Evolutionary conservation across 257 asterid genomes (phyloP).

Genomic region (Asclepias syriaca): DNA sequence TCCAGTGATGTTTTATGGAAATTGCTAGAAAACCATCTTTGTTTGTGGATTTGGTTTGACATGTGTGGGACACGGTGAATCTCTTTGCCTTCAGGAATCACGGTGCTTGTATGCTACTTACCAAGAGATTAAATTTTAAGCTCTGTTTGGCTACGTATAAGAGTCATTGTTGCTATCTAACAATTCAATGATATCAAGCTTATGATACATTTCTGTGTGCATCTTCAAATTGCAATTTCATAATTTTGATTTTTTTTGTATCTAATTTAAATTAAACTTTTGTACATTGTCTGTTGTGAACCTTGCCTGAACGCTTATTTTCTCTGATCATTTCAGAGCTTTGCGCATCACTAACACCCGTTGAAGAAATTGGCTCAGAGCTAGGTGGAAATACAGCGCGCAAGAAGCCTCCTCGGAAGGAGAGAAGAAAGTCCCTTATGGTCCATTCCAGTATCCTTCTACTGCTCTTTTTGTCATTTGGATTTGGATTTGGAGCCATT

Average conservation of each 20-base stretch:
- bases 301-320: not conserved
- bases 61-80: not conserved
- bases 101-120: not conserved
- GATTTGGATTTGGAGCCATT: not conserved
- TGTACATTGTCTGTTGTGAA: not conserved
- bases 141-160: not conserved
- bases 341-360: conserved; percentile 45
- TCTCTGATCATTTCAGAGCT: conserved; percentile 52
- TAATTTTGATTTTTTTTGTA: not conserved
- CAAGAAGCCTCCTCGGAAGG: conserved; percentile 73
- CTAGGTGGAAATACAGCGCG: conserved; percentile 38
- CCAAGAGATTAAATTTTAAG: not conserved
- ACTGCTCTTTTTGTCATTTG: conserved; percentile 1
- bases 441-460: conserved; percentile 70
- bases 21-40: not conserved
- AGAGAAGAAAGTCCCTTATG: conserved; percentile 50
- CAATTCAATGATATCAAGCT: not conserved
- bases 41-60: not conserved
- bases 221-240: not conserved
- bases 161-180: not conserved
- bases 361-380: conserved; percentile 36
- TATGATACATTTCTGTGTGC: not conserved
- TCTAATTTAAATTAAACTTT: not conserved
- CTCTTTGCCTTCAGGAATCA: not conserved
- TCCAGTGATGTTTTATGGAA: not conserved